These are phyloP conservation scores for Hyphodiscus hymeniophilus DNA, from an alignment of 495 filamentous ascomycete species.

Conservation along the genomic window DNA sequence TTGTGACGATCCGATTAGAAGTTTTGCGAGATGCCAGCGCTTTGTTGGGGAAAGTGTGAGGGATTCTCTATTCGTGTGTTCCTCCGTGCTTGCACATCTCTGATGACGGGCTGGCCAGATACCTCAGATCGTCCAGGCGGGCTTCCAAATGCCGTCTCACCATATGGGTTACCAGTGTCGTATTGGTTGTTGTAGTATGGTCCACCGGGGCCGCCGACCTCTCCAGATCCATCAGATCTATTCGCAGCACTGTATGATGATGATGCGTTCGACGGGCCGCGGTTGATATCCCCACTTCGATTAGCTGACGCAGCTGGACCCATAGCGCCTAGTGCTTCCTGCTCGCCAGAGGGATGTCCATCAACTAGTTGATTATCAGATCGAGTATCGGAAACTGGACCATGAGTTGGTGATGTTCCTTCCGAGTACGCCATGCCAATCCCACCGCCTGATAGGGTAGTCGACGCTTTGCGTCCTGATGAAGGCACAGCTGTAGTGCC, in stretches of 20 bases:
- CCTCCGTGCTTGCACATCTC: conserved; percentile 84
- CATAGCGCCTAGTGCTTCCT: conserved; percentile 68
- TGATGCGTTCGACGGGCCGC: conserved; percentile 92
- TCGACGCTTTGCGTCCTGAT: conserved; percentile 77
- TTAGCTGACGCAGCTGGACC: conserved; percentile 62
- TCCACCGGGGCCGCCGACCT: conserved; percentile 43
- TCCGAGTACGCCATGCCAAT: conserved; percentile 70
- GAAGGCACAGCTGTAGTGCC: conserved; percentile 65
- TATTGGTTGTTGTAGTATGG: conserved; percentile 43
- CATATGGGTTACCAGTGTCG: conserved; percentile 34
- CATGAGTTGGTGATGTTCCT: conserved; percentile 61
- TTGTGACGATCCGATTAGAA: conserved; percentile 47
- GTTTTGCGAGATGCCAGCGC: conserved; percentile 95
- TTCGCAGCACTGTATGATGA: conserved; percentile 84
- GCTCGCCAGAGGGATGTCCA: conserved; percentile 52
- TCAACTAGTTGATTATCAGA: conserved; percentile 63
- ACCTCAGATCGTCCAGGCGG: conserved; percentile 25
- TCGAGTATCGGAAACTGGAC: conserved; percentile 62
- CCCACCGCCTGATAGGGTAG: conserved; percentile 68
- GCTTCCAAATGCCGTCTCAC: conserved; percentile 33
- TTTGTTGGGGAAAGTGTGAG: conserved; percentile 78
- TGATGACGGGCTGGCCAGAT: conserved; percentile 68
- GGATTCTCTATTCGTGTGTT: conserved; percentile 94
- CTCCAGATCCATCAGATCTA: conserved; percentile 76
- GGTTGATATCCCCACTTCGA: conserved; percentile 58